Conservation (phyloP, 2,329 filamentous ascomycete species). For the Pseudonectria buxi region DNA sequence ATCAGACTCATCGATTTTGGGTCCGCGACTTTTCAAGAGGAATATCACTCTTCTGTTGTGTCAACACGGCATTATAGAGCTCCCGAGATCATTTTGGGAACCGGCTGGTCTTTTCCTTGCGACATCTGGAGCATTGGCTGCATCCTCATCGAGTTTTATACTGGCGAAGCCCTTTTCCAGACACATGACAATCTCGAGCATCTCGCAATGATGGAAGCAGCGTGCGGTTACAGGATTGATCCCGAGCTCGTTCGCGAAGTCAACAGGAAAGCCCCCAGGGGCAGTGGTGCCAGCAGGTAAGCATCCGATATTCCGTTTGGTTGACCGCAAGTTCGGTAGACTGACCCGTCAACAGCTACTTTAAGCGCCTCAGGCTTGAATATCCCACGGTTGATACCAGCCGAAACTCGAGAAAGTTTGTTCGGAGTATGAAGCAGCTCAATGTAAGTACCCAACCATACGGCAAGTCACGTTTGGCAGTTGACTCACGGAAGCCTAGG, state of each 20-base stretch:
- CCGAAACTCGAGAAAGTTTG: conserved; percentile 57
- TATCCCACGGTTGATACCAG: conserved; percentile 59
- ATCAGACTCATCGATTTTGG: conserved; percentile 67
- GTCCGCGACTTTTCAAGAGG: conserved; percentile 65
- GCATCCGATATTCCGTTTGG: too few species aligned
- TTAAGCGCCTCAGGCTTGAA: conserved; percentile 58
- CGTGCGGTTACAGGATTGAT: conserved; percentile 55
- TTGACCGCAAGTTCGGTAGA: conserved; percentile 25
- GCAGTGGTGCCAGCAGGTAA: conserved; percentile 29
- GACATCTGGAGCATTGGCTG: conserved; percentile 71
- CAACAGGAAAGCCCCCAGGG: conserved; percentile 48
- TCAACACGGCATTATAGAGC: conserved; percentile 64
- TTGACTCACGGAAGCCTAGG: conserved; percentile 33
- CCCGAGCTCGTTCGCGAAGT: conserved; percentile 44
- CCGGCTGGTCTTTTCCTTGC: conserved; percentile 66
- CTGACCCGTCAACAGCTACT: conserved; percentile 46
- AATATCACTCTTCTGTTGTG: conserved; percentile 66
- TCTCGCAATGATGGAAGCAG: conserved; percentile 67
- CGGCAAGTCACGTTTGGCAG: neutral
- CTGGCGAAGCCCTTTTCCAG: conserved; percentile 64
- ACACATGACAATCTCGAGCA: conserved; percentile 68
- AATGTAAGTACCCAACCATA: conserved; percentile 39
- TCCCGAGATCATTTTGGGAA: conserved; percentile 62
- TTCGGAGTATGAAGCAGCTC: conserved; percentile 65
- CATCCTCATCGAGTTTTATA: conserved; percentile 66